Evolutionary conservation across 2,329 filamentous ascomycete genomes (phyloP).

Genomic region (Colletotrichum tofieldiae): DNA sequence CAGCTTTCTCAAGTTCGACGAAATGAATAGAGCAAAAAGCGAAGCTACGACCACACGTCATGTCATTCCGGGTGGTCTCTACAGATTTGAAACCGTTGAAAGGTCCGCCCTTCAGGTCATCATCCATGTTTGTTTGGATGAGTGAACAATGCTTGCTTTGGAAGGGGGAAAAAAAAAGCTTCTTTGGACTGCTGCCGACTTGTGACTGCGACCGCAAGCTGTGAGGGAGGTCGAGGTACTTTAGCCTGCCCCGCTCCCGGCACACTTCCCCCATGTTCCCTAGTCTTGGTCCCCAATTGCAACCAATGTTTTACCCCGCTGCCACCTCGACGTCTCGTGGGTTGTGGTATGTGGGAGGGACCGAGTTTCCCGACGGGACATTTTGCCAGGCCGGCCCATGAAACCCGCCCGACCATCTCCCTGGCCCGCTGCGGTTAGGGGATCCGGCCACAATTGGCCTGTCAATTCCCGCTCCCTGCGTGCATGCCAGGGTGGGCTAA

Average conservation of each 20-base stretch:
- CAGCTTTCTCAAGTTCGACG: constrained; percentile 21
- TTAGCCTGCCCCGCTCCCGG: not conserved
- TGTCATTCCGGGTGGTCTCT: not conserved
- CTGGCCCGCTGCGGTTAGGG: constrained; percentile 13
- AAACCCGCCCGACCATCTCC: constrained; percentile 12
- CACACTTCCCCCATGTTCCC: not conserved
- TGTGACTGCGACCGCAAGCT: not conserved
- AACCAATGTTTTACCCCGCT: not conserved
- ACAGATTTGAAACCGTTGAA: too few relatives aligned
- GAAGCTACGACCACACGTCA: constrained; percentile 15
- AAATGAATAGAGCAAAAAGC: constrained; percentile 27
- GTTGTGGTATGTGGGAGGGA: not conserved
- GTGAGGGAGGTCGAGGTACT: constrained; percentile 3
- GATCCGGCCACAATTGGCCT: not conserved
- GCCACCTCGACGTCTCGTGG: not conserved
- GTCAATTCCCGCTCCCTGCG: not conserved
- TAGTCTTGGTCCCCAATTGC: not conserved
- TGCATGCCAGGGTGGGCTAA: constrained; percentile 1
- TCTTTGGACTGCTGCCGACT: not conserved
- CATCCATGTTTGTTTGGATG: not conserved
- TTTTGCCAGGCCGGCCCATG: not conserved
- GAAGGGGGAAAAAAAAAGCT: not conserved
- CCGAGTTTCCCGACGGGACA: not conserved
- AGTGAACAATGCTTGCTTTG: not conserved
- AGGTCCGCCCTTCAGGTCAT: not conserved